Conservation (phyloP, 2,329 filamentous ascomycete species). For the Aspergillus sojae region DNA sequence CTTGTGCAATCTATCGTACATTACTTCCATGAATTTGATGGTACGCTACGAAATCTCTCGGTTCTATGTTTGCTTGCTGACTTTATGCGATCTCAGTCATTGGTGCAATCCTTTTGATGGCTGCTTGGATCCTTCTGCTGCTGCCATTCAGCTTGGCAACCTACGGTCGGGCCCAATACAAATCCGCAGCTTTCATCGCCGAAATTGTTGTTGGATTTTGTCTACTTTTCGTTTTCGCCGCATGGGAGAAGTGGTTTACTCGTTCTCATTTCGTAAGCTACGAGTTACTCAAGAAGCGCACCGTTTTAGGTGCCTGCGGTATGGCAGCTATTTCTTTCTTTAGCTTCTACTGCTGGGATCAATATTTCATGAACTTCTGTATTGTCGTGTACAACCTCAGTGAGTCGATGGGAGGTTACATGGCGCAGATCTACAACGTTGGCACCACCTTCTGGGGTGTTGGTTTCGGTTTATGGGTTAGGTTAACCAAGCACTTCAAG, state of each 20-base stretch:
- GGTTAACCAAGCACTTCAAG: constrained; percentile 56
- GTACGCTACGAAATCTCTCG: constrained; percentile 29
- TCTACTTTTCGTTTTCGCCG: constrained; percentile 54
- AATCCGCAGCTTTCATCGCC: constrained; percentile 51
- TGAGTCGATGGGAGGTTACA: constrained; percentile 48
- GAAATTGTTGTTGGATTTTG: constrained; percentile 58
- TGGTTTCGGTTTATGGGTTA: constrained; percentile 53
- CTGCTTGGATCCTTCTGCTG: constrained; percentile 65
- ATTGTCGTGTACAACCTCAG: constrained; percentile 55
- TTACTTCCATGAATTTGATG: constrained; percentile 66
- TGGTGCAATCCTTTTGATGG: constrained; percentile 58
- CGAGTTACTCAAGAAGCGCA: constrained; percentile 52
- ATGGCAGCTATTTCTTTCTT: constrained; percentile 52
- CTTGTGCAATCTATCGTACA: constrained; percentile 51
- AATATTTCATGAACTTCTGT: constrained; percentile 58
- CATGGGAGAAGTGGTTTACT: constrained; percentile 59
- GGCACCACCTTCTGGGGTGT: constrained; percentile 56
- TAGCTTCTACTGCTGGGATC: constrained; percentile 56
- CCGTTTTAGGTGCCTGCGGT: constrained; percentile 55
- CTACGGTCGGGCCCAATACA: constrained; percentile 45
- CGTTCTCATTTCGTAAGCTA: constrained; percentile 59
- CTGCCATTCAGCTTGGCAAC: constrained; percentile 64
- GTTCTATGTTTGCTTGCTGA: neutral
- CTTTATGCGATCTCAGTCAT: constrained; percentile 15
- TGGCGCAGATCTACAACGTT: constrained; percentile 56